These are phyloP conservation scores for Anisogramma anomala DNA, from an alignment of 2,329 filamentous ascomycete genomes.

Conservation along the genomic window DNA sequence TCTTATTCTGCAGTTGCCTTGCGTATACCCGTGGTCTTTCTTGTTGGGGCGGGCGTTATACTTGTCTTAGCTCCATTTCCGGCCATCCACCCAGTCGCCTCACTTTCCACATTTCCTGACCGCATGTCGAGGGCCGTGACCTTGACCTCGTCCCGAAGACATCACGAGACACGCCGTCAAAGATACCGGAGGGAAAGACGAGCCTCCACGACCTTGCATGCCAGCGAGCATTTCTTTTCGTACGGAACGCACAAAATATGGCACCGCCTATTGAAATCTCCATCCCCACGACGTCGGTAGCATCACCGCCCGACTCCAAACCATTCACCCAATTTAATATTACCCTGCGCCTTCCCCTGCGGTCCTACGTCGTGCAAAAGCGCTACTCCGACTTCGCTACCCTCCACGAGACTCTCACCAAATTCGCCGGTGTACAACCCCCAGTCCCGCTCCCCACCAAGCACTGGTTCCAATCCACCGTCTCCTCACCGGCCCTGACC, in stretches of 20 bases:
- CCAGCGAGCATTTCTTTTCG: too few relatives aligned
- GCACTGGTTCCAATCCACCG: conserved; percentile 65
- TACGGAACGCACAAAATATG: too few relatives aligned
- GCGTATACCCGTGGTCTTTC: background rate
- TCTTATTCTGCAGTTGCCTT: background rate
- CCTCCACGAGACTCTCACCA: conserved; percentile 52
- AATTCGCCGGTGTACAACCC: conserved; percentile 49
- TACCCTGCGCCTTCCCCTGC: conserved; percentile 62
- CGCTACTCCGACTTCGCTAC: conserved; percentile 69
- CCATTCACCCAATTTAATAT: conserved; percentile 71
- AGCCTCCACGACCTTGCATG: background rate
- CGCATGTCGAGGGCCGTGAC: background rate
- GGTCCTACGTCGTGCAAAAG: conserved; percentile 65
- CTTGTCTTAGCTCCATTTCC: too few relatives aligned
- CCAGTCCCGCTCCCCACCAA: conserved; percentile 60
- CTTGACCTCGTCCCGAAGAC: background rate
- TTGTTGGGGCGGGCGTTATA: background rate
- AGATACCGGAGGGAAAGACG: background rate
- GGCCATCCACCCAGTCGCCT: too few relatives aligned
- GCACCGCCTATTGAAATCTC: conserved; percentile 55
- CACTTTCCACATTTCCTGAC: too few relatives aligned
- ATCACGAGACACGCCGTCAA: background rate
- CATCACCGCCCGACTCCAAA: conserved; percentile 41
- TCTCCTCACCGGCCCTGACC: conserved; percentile 56
- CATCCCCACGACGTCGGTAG: conserved; percentile 53